Evolutionary conservation across 148 eudicot genomes (phyloP).

Genomic region (Euryodendron excelsum): DNA sequence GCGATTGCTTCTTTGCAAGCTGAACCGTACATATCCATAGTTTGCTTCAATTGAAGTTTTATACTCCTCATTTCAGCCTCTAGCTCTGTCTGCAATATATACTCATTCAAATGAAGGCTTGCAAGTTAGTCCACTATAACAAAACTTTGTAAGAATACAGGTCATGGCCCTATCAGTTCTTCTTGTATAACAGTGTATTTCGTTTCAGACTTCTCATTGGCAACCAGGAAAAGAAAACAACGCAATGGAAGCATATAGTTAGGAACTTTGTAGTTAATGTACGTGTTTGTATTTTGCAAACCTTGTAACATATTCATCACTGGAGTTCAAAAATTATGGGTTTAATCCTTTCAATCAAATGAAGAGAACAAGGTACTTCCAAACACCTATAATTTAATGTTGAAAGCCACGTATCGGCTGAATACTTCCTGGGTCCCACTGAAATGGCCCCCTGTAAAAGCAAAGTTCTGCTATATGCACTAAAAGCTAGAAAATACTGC

Average conservation of each 20-base stretch:
- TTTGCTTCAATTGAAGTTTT: constrained; percentile 49
- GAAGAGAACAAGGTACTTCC: not conserved
- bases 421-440: not conserved
- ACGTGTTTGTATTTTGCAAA: not conserved
- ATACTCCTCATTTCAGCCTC: constrained; percentile 61
- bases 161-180: not conserved
- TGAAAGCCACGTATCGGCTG: not conserved
- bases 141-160: not conserved
- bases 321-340: not conserved
- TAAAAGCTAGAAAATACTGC: not conserved
- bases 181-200: not conserved
- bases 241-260: not conserved
- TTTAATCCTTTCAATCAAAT: not conserved
- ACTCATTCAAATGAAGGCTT: constrained; percentile 7
- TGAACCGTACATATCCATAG: constrained; percentile 48
- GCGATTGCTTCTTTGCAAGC: constrained; percentile 41
- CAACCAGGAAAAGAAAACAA: not conserved
- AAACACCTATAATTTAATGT: not conserved
- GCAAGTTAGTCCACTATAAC: not conserved
- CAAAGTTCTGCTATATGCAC: constrained; percentile 1
- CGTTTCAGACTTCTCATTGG: not conserved
- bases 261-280: not conserved
- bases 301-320: not conserved
- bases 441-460: not conserved
- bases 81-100: constrained; percentile 42